Base-by-base conservation (phyloP, 176 grass and related monocot genomes). In the Juncus inflexus region DNA sequence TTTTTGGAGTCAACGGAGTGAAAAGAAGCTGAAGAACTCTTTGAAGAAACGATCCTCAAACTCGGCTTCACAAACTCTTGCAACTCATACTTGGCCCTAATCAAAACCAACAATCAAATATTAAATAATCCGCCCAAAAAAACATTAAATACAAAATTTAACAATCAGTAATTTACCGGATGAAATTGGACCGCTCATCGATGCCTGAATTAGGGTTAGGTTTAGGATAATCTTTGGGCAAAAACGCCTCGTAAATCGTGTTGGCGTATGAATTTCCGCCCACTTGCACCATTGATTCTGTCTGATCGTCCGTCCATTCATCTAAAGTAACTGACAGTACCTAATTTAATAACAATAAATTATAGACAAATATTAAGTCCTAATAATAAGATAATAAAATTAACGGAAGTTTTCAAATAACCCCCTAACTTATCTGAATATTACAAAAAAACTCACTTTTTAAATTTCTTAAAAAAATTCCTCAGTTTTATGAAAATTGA, bases 241-340 rank as follows among this genome's bases (percentile, higher is more conserved):
- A 75, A 78, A 90, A 95, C 61, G 90, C 86, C 58, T 95, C 86
- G 51, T 85, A 90, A 63, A 87, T 89, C 39, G 86, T 74, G 73
- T 95, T 95, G 2, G 86, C 90, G 5, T 83, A 83, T 14, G 81
- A 84, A 64, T 95, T 95, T 70, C 90, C 90, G 61, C 90, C 90
- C 13, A 95, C 86, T 74, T 95, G 75, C 68, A 83, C 60, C 83
- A 95, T 84, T 8, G 76, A 84, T 47, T 90, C 77, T 54, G 87
- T 80, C 15, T 90, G 81, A 76, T 81, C 69, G 8, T 84, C 83
- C 11, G 63, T 62, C 90, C 90, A 90, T 79, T 90, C 78, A 87
- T 95, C 90, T 77, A 90, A 35, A 55, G 78, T 84, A 39, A 84
- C 72, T 7, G 81, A 95, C 2, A 95, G 55, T 54, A 90, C 86